phyloP scores from a whole-genome alignment of 164 flowering plant genomes.

The Brasenia schreberi region DNA sequence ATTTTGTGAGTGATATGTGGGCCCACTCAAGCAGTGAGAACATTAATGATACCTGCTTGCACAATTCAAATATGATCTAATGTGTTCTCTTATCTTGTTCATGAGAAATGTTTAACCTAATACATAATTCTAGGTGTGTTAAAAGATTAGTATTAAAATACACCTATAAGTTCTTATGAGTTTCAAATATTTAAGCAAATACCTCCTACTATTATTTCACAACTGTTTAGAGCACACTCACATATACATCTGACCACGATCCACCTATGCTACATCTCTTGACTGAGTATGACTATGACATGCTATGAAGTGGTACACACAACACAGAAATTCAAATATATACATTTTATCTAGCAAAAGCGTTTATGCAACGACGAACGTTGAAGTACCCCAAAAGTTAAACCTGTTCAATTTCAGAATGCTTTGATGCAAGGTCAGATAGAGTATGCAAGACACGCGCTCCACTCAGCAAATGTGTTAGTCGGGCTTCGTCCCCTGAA shows the following conservation, averaged over 20 bases:
- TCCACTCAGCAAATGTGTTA: slow-evolving; percentile 59
- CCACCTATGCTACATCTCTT: no score
- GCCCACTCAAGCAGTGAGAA: no score
- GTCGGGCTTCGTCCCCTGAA: slow-evolving; percentile 30
- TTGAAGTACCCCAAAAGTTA: neutral
- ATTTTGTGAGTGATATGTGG: no score
- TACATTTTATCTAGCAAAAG: neutral
- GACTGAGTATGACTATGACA: neutral
- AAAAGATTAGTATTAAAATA: no score
- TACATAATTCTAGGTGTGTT: no score
- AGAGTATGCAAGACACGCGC: slow-evolving; percentile 63
- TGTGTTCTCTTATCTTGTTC: no score
- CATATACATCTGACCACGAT: neutral
- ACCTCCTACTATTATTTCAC: no score
- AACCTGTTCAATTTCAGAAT: slow-evolving; percentile 84
- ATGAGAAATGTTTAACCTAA: no score
- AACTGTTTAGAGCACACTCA: neutral
- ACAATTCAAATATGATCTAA: no score
- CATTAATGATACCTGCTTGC: no score
- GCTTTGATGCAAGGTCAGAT: slow-evolving; percentile 59
- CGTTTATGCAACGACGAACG: neutral
- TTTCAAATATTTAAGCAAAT: no score
- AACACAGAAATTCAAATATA: neutral
- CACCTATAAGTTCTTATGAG: no score
- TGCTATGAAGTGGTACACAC: neutral